Percentiles rank a stretch among this genome's conserved stretches.
These are phyloP conservation scores for Xylaria arbuscula DNA, from an alignment of 2,329 filamentous ascomycete species.

Conservation along the genomic window DNA sequence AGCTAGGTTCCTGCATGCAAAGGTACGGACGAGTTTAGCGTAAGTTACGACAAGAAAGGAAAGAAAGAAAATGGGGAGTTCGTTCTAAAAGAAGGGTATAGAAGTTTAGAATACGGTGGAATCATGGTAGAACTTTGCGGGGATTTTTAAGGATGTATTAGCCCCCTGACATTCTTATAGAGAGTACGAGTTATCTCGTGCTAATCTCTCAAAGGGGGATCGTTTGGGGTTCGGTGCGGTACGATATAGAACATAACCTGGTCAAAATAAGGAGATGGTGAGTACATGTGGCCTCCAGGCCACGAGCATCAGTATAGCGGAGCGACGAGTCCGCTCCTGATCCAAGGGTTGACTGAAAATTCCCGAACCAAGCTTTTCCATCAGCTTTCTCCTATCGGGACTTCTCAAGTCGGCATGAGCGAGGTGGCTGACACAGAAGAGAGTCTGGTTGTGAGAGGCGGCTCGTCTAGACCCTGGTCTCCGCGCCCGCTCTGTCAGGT, in stretches of 20 bases:
- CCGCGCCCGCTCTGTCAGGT: slow-evolving; percentile 32
- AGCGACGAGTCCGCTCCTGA: slow-evolving; percentile 31
- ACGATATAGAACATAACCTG: not conserved
- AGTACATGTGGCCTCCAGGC: not conserved
- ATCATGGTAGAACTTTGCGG: slow-evolving; percentile 2
- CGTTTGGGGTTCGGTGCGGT: not conserved
- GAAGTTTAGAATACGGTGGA: not conserved
- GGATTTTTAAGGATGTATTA: not conserved
- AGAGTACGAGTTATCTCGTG: slow-evolving; percentile 2
- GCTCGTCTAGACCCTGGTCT: slow-evolving; percentile 26
- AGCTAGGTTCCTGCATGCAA: slow-evolving; percentile 20
- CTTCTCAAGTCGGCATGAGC: slow-evolving; percentile 32
- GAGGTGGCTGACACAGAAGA: slow-evolving; percentile 31
- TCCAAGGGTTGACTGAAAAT: slow-evolving; percentile 13
- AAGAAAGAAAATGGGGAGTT: not conserved
- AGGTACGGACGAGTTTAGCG: not conserved
- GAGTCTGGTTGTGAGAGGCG: slow-evolving; percentile 20
- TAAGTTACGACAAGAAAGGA: not conserved
- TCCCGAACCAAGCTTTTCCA: slow-evolving; percentile 34
- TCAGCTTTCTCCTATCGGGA: slow-evolving; percentile 20
- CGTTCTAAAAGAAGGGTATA: not conserved
- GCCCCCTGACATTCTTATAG: not conserved
- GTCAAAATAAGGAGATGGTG: not conserved
- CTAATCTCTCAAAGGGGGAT: not conserved
- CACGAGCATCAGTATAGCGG: slow-evolving; percentile 23